Percentiles rank a stretch among this genome's conserved stretches.
phyloP scores from a whole-genome alignment of 1,284 basidiomycete species.

The Cryptococcus wingfieldii region DNA sequence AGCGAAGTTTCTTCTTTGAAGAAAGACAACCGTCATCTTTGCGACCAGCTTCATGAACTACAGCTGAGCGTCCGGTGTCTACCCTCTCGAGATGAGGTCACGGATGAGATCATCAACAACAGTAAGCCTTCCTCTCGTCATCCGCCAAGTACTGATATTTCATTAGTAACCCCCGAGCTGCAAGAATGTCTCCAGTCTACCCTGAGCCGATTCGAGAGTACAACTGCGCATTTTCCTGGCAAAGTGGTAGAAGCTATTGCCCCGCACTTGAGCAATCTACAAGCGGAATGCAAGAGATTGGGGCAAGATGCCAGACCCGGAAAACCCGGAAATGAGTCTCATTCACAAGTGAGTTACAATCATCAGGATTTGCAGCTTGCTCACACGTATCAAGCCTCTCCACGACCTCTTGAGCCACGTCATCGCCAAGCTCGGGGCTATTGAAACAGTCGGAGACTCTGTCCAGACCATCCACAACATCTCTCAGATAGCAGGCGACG shows the following conservation, averaged over 20 bases:
- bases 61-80: slow-evolving; percentile 20
- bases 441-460: slow-evolving; percentile 13
- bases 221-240: not conserved
- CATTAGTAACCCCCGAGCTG: not conserved
- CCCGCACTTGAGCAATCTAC: slow-evolving; percentile 1
- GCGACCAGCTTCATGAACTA: slow-evolving; percentile 32
- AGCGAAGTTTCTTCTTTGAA: not conserved
- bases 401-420: slow-evolving; percentile 21
- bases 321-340: not conserved
- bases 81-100: slow-evolving; percentile 30
- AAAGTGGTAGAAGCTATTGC: not conserved
- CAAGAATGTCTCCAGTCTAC: not conserved
- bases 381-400: slow-evolving; percentile 9
- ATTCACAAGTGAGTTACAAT: not conserved
- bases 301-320: not conserved
- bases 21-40: slow-evolving; percentile 14
- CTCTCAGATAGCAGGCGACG: slow-evolving; percentile 10
- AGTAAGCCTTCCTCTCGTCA: slow-evolving; percentile 14
- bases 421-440: slow-evolving; percentile 14
- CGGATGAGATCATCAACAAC: slow-evolving; percentile 25
- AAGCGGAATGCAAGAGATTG: not conserved
- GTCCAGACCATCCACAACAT: slow-evolving; percentile 8
- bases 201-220: not conserved
- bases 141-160: not conserved
- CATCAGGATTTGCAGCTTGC: not conserved